Base-by-base conservation (phyloP, 495 filamentous ascomycete species). In the Hypoxylon subgilvum region DNA sequence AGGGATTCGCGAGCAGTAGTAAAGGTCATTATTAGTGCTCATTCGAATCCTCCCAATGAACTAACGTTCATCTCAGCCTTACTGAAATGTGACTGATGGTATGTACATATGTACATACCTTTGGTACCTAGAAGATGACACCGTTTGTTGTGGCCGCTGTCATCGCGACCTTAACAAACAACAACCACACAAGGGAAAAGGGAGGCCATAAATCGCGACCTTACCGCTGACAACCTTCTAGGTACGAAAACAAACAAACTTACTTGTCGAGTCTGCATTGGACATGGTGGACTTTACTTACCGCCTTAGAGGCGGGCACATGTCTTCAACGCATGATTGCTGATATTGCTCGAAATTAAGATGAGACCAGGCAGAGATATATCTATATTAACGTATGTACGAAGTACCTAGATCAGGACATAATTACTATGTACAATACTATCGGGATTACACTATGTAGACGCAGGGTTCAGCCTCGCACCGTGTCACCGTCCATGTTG, bases 161-260 rank as follows among this genome's bases (percentile, higher is more conserved):
- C 10, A 36, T 35, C 17, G 44, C 32, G 48, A 19, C 42, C 61
- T 49, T 41, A 45, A 58, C 39, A 53, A 58, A 64, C 36, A 54
- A 31, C 14, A 13, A 34, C 10, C 22, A 31, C 25, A 18, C 18
- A 21, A 16, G 4, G n/a, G 31, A 40, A 46, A 18, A 31, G 51
- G 27, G 12, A 22, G 41, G 35, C 59, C 59, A 38, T 28, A 18
- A n/a, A 57, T 48, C 52, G 41, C 52, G 52, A 52, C 52, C 52
- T 16, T 9, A 17, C 25, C 27, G 9, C 21, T n/a, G n/a, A n/a
- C n/a, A n/a, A n/a, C n/a, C n/a, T n/a, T n/a, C n/a, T n/a, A n/a
- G n/a, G n/a, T n/a, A n/a, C n/a, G n/a, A 43, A 54, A 57, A 34
- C 35, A 23, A 48, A 57, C 35, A 10, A 19, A 31, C 21, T 43